Conservation (phyloP, 257 asterid genomes). For the Fraxinus excelsior region DNA sequence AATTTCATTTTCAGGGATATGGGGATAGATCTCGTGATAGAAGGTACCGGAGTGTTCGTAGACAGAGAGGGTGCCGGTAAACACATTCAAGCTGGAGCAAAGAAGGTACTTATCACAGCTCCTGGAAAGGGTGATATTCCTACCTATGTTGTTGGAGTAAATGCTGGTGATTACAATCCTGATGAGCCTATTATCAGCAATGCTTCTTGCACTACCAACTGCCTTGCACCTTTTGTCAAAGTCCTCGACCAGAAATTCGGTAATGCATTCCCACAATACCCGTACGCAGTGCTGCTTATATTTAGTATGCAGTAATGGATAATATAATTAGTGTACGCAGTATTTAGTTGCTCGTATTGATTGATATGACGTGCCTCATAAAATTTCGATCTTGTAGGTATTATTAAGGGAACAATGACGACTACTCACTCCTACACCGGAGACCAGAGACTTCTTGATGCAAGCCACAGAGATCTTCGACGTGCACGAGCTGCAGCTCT, state of each 20-base stretch:
- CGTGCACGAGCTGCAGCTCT: constrained; percentile 98
- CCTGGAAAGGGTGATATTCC: constrained; percentile 98
- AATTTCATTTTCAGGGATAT: constrained; percentile 47
- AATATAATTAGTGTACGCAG: background rate
- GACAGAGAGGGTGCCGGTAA: constrained; percentile 97
- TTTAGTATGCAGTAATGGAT: background rate
- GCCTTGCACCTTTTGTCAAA: constrained; percentile 97
- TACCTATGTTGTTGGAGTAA: constrained; percentile 91
- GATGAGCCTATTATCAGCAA: constrained; percentile 84
- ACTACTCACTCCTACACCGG: constrained; percentile 99
- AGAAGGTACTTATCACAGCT: constrained; percentile 94
- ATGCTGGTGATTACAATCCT: constrained; percentile 68
- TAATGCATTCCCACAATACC: constrained; percentile 19
- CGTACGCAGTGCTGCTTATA: background rate
- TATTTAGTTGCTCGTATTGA: background rate
- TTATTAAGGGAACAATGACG: constrained; percentile 98
- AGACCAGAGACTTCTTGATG: constrained; percentile 96
- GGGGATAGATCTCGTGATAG: constrained; percentile 83
- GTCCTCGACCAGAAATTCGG: constrained; percentile 93
- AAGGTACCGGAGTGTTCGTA: constrained; percentile 94
- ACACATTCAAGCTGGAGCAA: constrained; percentile 91
- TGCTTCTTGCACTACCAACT: constrained; percentile 97
- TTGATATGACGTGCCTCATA: background rate
- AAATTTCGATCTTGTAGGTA: constrained; percentile 41
- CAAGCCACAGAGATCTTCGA: constrained; percentile 94